Evolutionary conservation across 441 rosid species (phyloP).

Genomic region (Heliophila coronopifolia): DNA sequence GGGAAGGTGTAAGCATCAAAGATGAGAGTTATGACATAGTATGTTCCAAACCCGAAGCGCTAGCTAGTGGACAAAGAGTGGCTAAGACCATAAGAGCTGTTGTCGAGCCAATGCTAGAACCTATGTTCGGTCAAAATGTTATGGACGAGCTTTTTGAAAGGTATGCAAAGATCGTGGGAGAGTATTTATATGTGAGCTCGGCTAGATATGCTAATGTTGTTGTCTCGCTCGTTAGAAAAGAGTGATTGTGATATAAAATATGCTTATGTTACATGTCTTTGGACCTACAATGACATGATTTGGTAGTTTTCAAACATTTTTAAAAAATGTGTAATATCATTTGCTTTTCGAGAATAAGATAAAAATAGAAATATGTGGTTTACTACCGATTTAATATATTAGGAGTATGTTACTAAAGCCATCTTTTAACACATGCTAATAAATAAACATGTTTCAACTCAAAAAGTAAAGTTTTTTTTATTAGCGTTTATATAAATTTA

Average conservation of each 20-base stretch:
- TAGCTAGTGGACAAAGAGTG: constrained; percentile 26
- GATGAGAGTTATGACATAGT: constrained; percentile 21
- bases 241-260: constrained; percentile 1
- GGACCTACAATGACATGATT: constrained; percentile 15
- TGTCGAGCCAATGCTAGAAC: constrained; percentile 29
- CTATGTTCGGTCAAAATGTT: constrained; percentile 23
- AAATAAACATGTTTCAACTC: too few species aligned
- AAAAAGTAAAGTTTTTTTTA: too few species aligned
- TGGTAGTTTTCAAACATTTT: background rate
- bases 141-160: constrained; percentile 30
- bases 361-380: constrained; percentile 1
- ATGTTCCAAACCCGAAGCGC: constrained; percentile 16
- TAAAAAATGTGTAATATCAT: constrained; percentile 2
- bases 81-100: constrained; percentile 33
- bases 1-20: constrained; percentile 26
- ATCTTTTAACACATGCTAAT: too few species aligned
- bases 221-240: constrained; percentile 22
- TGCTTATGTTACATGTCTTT: constrained; percentile 21
- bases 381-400: too few species aligned
- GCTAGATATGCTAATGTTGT: constrained; percentile 14
- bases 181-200: constrained; percentile 10
- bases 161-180: constrained; percentile 30
- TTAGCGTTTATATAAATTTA: too few species aligned
- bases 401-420: too few species aligned
- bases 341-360: constrained; percentile 7